phyloP scores from a whole-genome alignment of 2,329 filamentous ascomycete species.

The Orbilia brochopaga region DNA sequence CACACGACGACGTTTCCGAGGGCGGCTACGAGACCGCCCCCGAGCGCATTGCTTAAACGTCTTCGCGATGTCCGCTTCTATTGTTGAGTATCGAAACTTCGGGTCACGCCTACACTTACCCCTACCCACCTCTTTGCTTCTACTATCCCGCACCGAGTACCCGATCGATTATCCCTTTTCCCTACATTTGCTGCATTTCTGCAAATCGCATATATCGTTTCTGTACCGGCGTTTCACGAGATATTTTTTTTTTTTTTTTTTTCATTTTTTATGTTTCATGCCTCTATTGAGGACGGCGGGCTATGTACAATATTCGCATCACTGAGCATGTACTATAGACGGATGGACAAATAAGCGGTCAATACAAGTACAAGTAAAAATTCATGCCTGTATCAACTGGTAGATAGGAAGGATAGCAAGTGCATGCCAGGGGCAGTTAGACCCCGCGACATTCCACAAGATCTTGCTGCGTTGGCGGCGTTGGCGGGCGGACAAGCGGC shows the following conservation, averaged over 20 bases:
- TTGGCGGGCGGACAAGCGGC: slow-evolving; percentile 25
- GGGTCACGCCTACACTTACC: no score
- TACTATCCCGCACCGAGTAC: no score
- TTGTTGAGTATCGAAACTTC: background rate
- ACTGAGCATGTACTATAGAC: background rate
- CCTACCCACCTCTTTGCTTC: no score
- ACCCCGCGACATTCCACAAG: background rate
- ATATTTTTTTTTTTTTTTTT: background rate
- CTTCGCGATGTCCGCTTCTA: background rate
- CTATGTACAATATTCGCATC: background rate
- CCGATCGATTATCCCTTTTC: no score
- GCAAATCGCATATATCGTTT: no score
- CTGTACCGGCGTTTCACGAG: background rate
- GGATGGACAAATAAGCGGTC: background rate
- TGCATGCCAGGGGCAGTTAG: no score
- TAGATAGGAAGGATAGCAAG: background rate
- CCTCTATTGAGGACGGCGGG: background rate
- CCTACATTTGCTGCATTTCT: no score
- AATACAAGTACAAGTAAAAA: background rate
- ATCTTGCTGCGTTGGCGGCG: slow-evolving; percentile 27
- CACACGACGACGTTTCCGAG: background rate
- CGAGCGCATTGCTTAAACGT: background rate
- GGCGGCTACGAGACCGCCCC: slow-evolving; percentile 1
- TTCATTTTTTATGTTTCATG: background rate
- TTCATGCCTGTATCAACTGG: background rate